Conservation (phyloP, 495 filamentous ascomycete genomes). For the Extremus antarcticus region DNA sequence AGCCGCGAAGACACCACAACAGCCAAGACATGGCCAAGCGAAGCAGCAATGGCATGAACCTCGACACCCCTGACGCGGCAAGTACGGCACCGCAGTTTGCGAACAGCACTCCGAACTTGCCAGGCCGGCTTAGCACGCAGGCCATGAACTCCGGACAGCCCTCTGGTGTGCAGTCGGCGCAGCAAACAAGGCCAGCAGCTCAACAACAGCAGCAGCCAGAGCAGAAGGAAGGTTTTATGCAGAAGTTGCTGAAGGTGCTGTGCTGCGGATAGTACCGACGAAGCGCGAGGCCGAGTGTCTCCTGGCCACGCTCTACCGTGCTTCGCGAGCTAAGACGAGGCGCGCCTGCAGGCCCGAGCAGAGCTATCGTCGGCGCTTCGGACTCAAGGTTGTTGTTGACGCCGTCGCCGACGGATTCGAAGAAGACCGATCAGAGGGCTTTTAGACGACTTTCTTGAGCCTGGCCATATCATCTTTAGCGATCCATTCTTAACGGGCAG, state of each 20-base stretch:
- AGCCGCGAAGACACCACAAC: constrained; percentile 49
- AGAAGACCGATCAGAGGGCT: no score
- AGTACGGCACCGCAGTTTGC: constrained; percentile 84
- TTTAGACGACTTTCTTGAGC: no score
- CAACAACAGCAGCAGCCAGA: constrained; percentile 8
- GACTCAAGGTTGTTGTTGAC: no score
- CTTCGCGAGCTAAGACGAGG: neutral
- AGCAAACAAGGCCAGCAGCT: constrained; percentile 1
- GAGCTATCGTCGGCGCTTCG: no score
- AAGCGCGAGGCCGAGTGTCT: neutral
- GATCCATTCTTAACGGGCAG: no score
- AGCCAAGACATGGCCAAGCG: constrained; percentile 43
- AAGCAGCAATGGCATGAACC: constrained; percentile 52
- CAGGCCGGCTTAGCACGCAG: constrained; percentile 47
- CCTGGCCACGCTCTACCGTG: neutral
- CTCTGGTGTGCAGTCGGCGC: constrained; percentile 2
- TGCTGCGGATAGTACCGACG: constrained; percentile 16
- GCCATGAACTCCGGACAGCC: constrained; percentile 4
- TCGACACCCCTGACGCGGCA: constrained; percentile 46
- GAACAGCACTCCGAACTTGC: constrained; percentile 75
- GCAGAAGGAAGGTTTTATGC: constrained; percentile 12
- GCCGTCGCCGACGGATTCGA: no score
- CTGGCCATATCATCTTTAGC: no score
- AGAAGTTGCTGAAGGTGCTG: constrained; percentile 19
- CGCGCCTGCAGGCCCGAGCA: neutral